Conservation (phyloP, 2,329 filamentous ascomycete species). For the Fonsecaea monophora region DNA sequence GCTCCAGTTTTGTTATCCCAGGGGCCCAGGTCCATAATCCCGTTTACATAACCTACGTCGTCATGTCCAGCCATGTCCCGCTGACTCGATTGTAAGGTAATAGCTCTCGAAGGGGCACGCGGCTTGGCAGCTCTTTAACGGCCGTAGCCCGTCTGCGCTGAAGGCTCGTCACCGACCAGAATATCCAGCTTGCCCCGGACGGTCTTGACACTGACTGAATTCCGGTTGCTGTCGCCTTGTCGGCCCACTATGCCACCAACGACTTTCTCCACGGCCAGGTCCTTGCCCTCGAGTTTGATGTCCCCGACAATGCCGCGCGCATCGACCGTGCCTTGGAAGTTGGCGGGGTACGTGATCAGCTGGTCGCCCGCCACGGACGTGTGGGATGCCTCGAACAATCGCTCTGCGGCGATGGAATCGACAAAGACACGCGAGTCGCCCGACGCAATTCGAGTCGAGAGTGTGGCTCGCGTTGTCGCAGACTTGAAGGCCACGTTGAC, state of each 20-base stretch:
- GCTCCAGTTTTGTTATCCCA: too few relatives aligned
- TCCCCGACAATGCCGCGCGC: conserved; percentile 27
- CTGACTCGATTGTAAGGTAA: too few relatives aligned
- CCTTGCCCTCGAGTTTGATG: conserved; percentile 32
- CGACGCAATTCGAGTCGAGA: conserved; percentile 28
- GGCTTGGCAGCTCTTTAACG: not conserved
- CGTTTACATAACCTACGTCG: not conserved
- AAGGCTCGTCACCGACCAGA: conserved; percentile 31
- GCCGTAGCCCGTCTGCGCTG: too few relatives aligned
- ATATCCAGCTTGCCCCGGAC: conserved; percentile 30
- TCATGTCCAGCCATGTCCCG: not conserved
- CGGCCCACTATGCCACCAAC: conserved; percentile 27
- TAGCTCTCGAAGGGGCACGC: not conserved
- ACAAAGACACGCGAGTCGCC: conserved; percentile 29
- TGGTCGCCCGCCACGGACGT: conserved; percentile 29
- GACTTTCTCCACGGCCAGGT: conserved; percentile 32
- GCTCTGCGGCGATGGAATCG: conserved; percentile 29
- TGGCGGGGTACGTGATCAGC: conserved; percentile 32
- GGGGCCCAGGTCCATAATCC: too few relatives aligned
- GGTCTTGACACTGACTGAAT: conserved; percentile 29
- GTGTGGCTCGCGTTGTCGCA: conserved; percentile 21
- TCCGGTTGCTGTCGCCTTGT: conserved; percentile 27
- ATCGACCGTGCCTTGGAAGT: conserved; percentile 34
- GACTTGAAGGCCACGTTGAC: conserved; percentile 27
- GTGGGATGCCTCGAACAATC: conserved; percentile 23